These are phyloP conservation scores for Uncinocarpus reesii DNA, from an alignment of 2,329 filamentous ascomycete genomes.

Conservation along the genomic window DNA sequence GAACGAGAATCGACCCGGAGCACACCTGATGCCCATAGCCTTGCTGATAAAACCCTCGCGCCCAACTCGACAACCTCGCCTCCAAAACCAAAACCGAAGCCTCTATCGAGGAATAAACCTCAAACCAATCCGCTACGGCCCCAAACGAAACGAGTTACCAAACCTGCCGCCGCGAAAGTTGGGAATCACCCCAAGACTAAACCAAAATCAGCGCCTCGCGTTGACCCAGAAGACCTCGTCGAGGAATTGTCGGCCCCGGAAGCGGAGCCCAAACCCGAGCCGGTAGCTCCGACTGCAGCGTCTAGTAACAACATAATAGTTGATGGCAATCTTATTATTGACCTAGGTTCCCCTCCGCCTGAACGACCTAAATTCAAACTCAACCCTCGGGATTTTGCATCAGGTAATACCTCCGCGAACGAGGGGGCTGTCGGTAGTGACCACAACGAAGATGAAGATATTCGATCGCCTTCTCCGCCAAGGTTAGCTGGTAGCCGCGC, in stretches of 20 bases:
- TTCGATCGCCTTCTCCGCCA: slow-evolving; percentile 31
- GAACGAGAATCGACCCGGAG: slow-evolving; percentile 24
- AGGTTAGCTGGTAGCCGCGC: slow-evolving; percentile 14
- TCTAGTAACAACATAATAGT: slow-evolving; percentile 38
- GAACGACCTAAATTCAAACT: slow-evolving; percentile 31
- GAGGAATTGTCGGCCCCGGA: slow-evolving; percentile 27
- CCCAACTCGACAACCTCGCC: slow-evolving; percentile 25
- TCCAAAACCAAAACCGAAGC: slow-evolving; percentile 19
- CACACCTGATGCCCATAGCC: slow-evolving; percentile 29
- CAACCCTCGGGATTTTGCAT: slow-evolving; percentile 35
- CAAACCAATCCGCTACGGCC: slow-evolving; percentile 29
- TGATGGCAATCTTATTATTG: slow-evolving; percentile 40
- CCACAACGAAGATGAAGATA: slow-evolving; percentile 31
- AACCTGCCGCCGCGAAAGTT: slow-evolving; percentile 19
- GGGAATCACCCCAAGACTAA: slow-evolving; percentile 19
- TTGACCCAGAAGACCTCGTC: slow-evolving; percentile 22
- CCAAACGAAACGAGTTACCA: slow-evolving; percentile 18
- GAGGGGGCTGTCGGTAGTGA: slow-evolving; percentile 27
- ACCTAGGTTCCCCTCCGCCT: slow-evolving; percentile 39
- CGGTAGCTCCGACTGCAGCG: slow-evolving; percentile 24
- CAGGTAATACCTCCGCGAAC: slow-evolving; percentile 32
- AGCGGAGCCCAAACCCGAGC: slow-evolving; percentile 24
- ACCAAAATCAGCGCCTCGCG: slow-evolving; percentile 19
- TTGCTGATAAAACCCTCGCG: slow-evolving; percentile 27
- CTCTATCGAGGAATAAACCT: slow-evolving; percentile 17